Evolutionary conservation across 768 basidiomycete species (phyloP), one percentile per base, ranked within the genome.

Genomic region (Suillus variegatus): DNA sequence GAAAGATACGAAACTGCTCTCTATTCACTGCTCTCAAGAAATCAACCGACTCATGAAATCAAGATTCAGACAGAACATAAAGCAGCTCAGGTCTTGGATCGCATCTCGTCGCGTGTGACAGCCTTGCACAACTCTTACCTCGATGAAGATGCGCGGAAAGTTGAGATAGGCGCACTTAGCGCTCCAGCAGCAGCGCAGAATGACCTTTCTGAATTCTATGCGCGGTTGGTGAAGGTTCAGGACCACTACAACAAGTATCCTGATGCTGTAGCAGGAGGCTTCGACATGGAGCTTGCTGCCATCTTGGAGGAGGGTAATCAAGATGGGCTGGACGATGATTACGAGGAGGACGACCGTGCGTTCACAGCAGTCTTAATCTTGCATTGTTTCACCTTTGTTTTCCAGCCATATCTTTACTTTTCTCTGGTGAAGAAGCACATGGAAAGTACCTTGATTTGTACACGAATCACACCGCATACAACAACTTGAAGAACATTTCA

Each of bases 161-260:
- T 81, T n/a, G 93, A 94, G 75, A 78, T 88, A 18, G 83, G 89
- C 51, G 69, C 82, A 14, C 78, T 94, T 7, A 90, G 91, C 44
- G 82, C 85, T 13, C 78, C 87, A 18, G 66, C 78, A 1, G 67
- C 80, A 5, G 83, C 86, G 70, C 85, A 85, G 56, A 86, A 87
- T 78, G 87, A 98, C 79, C 84, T 99, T 61, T 88, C 90, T 56
- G 94, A 97, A 78, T 99, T 99, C 82, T 99, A 99, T 81, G 83
- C 90, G 77, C 90, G 97, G 82, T 89, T 99, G 84, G 90, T 88
- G 75, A 95, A 93, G 86, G 89, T 99, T 79, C 94, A 96, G 81
- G 95, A 96, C 76, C 94, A 97, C 86, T 90, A 99, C 84, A 86
- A 85, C 80, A 94, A 94, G 83, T 95, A 98, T 85, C 95, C 95